A percentile compares a stretch with the other conserved stretches of the same genome.
phyloP scores from a whole-genome alignment of 768 basidiomycete species.

The Rubroboletus satanas region DNA sequence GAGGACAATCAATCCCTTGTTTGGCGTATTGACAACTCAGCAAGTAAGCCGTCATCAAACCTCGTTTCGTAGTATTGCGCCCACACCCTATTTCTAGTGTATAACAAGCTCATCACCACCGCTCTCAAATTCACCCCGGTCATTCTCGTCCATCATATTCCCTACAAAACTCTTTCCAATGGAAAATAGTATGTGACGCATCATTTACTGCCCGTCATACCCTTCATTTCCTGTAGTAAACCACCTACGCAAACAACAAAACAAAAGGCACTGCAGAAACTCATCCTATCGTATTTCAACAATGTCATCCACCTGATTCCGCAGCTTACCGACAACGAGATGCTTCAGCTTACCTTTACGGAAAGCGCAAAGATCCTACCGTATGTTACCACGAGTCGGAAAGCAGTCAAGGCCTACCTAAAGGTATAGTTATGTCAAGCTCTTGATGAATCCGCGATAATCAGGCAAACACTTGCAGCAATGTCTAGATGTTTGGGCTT shows the following conservation, averaged over 20 bases:
- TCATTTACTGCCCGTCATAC: background rate
- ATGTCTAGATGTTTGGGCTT: slow-evolving; percentile 83
- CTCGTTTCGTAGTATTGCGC: background rate
- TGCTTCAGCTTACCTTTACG: slow-evolving; percentile 64
- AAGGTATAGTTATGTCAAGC: slow-evolving; percentile 54
- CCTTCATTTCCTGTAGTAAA: slow-evolving; percentile 54
- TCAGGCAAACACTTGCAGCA: slow-evolving; percentile 40
- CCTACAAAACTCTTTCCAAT: slow-evolving; percentile 74
- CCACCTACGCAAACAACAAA: slow-evolving; percentile 76
- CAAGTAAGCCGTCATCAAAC: slow-evolving; percentile 22
- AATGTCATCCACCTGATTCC: slow-evolving; percentile 77
- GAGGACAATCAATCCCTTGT: slow-evolving; percentile 75
- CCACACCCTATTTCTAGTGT: slow-evolving; percentile 51
- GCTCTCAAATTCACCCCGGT: slow-evolving; percentile 88
- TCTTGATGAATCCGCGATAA: background rate
- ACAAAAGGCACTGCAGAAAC: slow-evolving; percentile 79
- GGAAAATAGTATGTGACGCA: slow-evolving; percentile 74
- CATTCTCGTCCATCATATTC: slow-evolving; percentile 80
- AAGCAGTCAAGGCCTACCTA: slow-evolving; percentile 79
- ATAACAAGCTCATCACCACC: slow-evolving; percentile 87
- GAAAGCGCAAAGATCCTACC: slow-evolving; percentile 91
- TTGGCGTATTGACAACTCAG: slow-evolving; percentile 82
- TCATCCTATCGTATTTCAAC: slow-evolving; percentile 86
- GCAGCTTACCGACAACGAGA: slow-evolving; percentile 66
- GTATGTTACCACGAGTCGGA: slow-evolving; percentile 80